A percentile compares a stretch with the other conserved stretches of the same genome.
Evolutionary conservation across 2,329 filamentous ascomycete species (phyloP).

Genomic region (Calonectria fujianensis): DNA sequence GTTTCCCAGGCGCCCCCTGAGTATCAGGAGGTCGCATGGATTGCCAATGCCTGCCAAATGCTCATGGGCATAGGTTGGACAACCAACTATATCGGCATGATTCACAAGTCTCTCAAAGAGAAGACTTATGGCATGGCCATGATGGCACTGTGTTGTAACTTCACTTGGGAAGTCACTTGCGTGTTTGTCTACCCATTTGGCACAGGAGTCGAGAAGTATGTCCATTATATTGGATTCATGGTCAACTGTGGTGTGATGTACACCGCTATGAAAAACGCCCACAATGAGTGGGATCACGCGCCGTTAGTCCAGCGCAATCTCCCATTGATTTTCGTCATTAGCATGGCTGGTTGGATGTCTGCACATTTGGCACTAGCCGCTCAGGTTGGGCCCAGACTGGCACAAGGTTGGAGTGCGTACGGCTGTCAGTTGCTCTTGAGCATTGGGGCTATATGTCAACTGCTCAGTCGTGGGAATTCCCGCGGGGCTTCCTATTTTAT

Average conservation of each 20-base stretch:
- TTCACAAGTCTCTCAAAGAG: conserved; percentile 11
- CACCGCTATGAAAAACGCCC: conserved; percentile 8
- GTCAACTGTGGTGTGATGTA: conserved; percentile 10
- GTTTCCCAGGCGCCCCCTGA: conserved; percentile 6
- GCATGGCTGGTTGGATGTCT: conserved; percentile 12
- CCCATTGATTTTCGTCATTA: neutral
- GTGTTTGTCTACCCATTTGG: conserved; percentile 1
- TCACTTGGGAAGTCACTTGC: conserved; percentile 2
- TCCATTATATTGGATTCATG: conserved; percentile 4
- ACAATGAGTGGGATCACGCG: neutral
- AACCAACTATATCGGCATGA: conserved; percentile 8
- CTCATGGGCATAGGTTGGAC: conserved; percentile 12
- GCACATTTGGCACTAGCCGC: conserved; percentile 4
- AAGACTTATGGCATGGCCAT: conserved; percentile 3
- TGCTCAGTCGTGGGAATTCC: neutral
- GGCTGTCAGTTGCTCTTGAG: conserved; percentile 3
- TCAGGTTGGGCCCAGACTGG: neutral
- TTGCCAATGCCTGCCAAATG: neutral
- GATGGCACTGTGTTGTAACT: conserved; percentile 4
- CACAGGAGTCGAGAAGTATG: neutral
- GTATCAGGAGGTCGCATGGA: conserved; percentile 1
- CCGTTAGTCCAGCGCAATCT: conserved; percentile 5
- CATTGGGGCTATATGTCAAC: neutral
- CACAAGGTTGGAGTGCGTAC: conserved; percentile 8
- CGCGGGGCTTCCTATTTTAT: conserved; percentile 3